Percentiles rank a stretch among this genome's conserved stretches.
phyloP scores from a whole-genome alignment of 2,329 filamentous ascomycete species.

The Xylariaceae sp. region DNA sequence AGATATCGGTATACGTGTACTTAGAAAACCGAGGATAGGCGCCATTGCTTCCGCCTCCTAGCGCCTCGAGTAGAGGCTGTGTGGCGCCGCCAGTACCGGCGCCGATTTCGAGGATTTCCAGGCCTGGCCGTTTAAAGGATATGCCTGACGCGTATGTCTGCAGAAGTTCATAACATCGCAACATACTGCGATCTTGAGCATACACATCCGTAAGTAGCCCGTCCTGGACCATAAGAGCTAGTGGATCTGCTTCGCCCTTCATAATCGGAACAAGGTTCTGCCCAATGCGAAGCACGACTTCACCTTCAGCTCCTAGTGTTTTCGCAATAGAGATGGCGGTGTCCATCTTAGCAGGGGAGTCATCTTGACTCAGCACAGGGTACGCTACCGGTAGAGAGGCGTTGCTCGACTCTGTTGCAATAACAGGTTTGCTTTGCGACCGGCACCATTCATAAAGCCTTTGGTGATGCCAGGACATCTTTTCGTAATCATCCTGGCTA shows the following conservation, averaged over 20 bases:
- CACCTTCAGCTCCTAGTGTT: constrained; percentile 18
- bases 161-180: constrained; percentile 8
- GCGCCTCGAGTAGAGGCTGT: constrained; percentile 12
- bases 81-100: constrained; percentile 24
- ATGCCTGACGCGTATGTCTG: constrained; percentile 19
- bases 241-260: constrained; percentile 24
- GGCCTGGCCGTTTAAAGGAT: constrained; percentile 8
- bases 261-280: constrained; percentile 24
- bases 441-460: constrained; percentile 5
- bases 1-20: constrained; percentile 47
- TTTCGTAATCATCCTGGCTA: neutral
- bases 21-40: constrained; percentile 7
- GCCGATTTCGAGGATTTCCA: constrained; percentile 22
- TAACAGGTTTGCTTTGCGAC: neutral
- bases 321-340: constrained; percentile 4
- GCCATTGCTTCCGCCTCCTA: constrained; percentile 27
- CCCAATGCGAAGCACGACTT: constrained; percentile 24
- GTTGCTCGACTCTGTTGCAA: neutral
- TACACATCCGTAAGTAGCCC: constrained; percentile 13
- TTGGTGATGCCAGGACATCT: constrained; percentile 5
- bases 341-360: constrained; percentile 1
- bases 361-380: neutral
- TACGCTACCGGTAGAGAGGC: neutral
- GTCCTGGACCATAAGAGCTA: constrained; percentile 22
- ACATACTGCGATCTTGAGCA: constrained; percentile 16